These are phyloP conservation scores for Fusarium drepaniforme DNA, from an alignment of 2,329 filamentous ascomycete species.

Conservation along the genomic window DNA sequence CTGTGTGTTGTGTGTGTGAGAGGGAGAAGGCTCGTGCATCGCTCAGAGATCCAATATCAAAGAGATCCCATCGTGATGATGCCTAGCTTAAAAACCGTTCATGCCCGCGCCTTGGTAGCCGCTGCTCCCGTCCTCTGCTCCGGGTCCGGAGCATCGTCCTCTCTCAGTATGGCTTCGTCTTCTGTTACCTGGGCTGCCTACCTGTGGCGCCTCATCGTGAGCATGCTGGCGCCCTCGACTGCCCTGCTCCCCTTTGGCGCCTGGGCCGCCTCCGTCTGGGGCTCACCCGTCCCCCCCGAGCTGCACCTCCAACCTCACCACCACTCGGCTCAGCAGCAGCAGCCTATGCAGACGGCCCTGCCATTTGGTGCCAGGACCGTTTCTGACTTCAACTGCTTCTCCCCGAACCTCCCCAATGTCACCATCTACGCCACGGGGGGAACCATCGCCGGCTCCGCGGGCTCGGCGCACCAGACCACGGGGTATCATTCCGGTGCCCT, in stretches of 20 bases:
- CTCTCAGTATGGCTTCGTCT: constrained; percentile 33
- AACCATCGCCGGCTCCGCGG: constrained; percentile 67
- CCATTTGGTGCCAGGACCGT: constrained; percentile 15
- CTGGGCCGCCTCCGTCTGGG: constrained; percentile 43
- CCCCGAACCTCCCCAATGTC: constrained; percentile 60
- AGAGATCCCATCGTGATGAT: constrained; percentile 33
- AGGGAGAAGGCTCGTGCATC: constrained; percentile 3
- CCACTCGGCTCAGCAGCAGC: constrained; percentile 32
- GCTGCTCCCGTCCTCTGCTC: constrained; percentile 25
- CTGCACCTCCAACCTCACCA: constrained; percentile 34
- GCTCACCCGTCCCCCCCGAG: constrained; percentile 40
- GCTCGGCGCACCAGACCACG: constrained; percentile 59
- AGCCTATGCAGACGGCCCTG: constrained; percentile 26
- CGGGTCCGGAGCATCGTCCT: constrained; percentile 30
- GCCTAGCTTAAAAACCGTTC: constrained; percentile 40
- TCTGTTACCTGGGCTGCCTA: constrained; percentile 38
- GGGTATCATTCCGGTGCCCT: constrained; percentile 58
- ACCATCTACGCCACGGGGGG: constrained; percentile 70
- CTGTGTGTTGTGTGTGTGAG: background rate
- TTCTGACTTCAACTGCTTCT: constrained; percentile 43
- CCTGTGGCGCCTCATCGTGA: constrained; percentile 38
- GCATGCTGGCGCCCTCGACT: constrained; percentile 40
- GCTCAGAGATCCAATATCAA: constrained; percentile 3
- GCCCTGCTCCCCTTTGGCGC: constrained; percentile 38
- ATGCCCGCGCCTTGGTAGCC: constrained; percentile 28